Evolutionary conservation across 768 basidiomycete species (phyloP).

Genomic region (Austroboletus eburneus): DNA sequence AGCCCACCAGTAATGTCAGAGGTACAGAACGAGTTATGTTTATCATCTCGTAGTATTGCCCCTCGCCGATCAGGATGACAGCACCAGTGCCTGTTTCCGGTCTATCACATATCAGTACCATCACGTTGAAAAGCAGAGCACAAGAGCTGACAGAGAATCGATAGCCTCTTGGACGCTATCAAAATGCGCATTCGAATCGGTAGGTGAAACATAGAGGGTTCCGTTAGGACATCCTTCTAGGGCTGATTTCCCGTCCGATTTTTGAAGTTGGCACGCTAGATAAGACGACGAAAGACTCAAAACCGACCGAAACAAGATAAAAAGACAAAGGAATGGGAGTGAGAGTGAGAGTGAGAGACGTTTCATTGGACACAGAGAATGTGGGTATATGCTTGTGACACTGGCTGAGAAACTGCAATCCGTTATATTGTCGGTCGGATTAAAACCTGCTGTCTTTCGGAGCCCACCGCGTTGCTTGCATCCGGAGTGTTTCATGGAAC

Average conservation of each 20-base stretch:
- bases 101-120: conserved; percentile 29
- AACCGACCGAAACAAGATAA: neutral
- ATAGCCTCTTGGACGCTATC: conserved; percentile 53
- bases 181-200: conserved; percentile 44
- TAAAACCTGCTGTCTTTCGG: too few relatives aligned
- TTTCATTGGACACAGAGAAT: conserved; percentile 7
- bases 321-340: conserved; percentile 6
- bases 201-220: conserved; percentile 55
- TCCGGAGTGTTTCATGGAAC: too few relatives aligned
- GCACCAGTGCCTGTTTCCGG: conserved; percentile 36
- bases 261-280: conserved; percentile 49
- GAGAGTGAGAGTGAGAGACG: conserved; percentile 1
- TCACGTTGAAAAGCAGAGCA: neutral
- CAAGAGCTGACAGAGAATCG: conserved; percentile 44
- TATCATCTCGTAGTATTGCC: conserved; percentile 57
- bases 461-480: too few relatives aligned
- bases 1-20: conserved; percentile 50
- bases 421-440: neutral
- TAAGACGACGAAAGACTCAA: conserved; percentile 44
- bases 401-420: neutral
- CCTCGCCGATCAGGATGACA: conserved; percentile 52
- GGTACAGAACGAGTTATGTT: conserved; percentile 53
- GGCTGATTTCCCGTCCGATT: conserved; percentile 38
- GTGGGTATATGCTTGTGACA: conserved; percentile 1
- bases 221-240: conserved; percentile 51